Evolutionary conservation across 768 basidiomycete species (phyloP).

Genomic region (Galerina sulciceps): DNA sequence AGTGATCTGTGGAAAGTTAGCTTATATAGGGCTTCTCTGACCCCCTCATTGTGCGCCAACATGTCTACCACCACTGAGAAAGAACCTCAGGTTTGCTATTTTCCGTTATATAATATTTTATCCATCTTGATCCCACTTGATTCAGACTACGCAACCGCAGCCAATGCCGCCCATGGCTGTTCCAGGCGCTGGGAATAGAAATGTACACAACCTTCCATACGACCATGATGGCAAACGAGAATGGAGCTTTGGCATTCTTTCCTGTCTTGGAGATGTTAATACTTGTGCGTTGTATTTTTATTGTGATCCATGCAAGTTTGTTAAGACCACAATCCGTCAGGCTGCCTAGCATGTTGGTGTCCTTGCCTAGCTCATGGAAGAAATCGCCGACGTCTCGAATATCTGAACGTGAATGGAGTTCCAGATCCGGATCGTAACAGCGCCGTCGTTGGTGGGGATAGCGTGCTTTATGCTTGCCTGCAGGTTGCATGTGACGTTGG

Average conservation of each 20-base stretch:
- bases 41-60: too few species aligned
- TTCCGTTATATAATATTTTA: neutral
- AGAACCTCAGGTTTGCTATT: neutral
- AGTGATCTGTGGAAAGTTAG: too few species aligned
- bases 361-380: constrained; percentile 23
- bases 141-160: constrained; percentile 13
- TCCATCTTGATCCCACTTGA: neutral
- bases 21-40: too few species aligned
- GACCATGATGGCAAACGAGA: constrained; percentile 30
- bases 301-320: too few species aligned
- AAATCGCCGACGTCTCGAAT: constrained; percentile 19
- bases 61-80: neutral
- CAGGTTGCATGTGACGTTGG: constrained; percentile 23
- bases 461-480: constrained; percentile 13
- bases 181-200: constrained; percentile 30
- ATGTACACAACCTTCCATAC: constrained; percentile 26
- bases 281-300: constrained; percentile 25
- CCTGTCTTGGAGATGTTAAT: constrained; percentile 28
- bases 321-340: neutral
- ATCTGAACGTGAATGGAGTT: constrained; percentile 18
- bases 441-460: constrained; percentile 8
- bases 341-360: constrained; percentile 23
- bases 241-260: constrained; percentile 34
- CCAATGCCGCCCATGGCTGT: constrained; percentile 16
- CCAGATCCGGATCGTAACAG: constrained; percentile 17